phyloP scores from a whole-genome alignment of 257 asterid species.

The Misopates orontium region DNA sequence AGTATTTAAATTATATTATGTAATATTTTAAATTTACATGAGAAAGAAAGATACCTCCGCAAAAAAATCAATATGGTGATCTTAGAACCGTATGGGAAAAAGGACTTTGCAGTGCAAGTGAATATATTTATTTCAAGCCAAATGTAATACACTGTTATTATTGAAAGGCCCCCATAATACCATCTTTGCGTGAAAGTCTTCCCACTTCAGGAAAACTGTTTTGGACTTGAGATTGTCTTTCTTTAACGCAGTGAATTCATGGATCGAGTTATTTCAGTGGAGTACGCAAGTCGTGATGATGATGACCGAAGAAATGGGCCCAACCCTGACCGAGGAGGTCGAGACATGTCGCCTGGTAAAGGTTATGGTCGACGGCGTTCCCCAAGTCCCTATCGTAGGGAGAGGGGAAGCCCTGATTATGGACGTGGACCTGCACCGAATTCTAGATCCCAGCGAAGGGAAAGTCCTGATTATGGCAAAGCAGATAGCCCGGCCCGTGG shows the following conservation, averaged over 20 bases:
- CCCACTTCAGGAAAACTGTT: slow-evolving; percentile 10
- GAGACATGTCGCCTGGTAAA: slow-evolving; percentile 61
- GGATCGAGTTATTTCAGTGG: slow-evolving; percentile 90
- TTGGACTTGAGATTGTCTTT: slow-evolving; percentile 15
- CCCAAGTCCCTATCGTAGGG: slow-evolving; percentile 72
- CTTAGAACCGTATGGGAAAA: background rate
- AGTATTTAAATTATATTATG: background rate
- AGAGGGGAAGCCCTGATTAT: slow-evolving; percentile 91
- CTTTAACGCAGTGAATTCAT: slow-evolving; percentile 64
- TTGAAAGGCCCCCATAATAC: background rate
- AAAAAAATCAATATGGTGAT: background rate
- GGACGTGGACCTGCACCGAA: slow-evolving; percentile 75
- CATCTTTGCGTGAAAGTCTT: background rate
- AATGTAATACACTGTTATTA: background rate
- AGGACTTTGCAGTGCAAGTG: background rate
- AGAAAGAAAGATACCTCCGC: background rate
- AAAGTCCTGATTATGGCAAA: slow-evolving; percentile 60
- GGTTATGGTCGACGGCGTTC: slow-evolving; percentile 69
- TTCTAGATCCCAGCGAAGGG: slow-evolving; percentile 59
- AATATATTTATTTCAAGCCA: background rate
- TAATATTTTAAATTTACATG: background rate
- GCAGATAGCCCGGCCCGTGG: slow-evolving; percentile 59
- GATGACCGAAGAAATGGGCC: slow-evolving; percentile 70
- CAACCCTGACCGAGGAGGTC: slow-evolving; percentile 84
- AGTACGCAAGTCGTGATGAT: slow-evolving; percentile 77